phyloP scores from a whole-genome alignment of 163 green algal genomes.

The Chlamydomonas reinhardtii region DNA sequence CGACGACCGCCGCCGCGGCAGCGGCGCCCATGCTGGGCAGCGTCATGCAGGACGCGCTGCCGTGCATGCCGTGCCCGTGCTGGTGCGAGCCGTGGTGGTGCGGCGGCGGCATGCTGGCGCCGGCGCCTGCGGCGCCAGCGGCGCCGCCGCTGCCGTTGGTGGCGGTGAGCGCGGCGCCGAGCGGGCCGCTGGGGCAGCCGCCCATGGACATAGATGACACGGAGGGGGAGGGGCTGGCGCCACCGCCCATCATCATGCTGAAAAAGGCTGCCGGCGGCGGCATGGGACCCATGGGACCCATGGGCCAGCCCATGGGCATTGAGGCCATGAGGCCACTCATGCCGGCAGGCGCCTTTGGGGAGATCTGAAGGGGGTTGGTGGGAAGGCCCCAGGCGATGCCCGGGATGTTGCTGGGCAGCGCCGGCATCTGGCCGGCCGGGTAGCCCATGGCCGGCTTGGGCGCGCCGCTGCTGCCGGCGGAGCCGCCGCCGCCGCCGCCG shows the following conservation, averaged over 20 bases:
- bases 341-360: constrained; percentile 14
- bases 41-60: constrained; percentile 41
- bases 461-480: constrained; percentile 13
- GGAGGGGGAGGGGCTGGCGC: background rate
- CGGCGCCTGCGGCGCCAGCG: background rate
- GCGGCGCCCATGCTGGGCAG: constrained; percentile 1
- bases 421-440: constrained; percentile 41
- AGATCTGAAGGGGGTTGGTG: constrained; percentile 56
- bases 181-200: too few relatives aligned
- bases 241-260: background rate
- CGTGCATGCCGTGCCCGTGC: background rate
- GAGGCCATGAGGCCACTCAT: background rate
- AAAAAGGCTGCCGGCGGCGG: background rate
- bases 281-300: constrained; percentile 20
- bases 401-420: constrained; percentile 8
- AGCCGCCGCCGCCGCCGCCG: background rate
- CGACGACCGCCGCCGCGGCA: background rate
- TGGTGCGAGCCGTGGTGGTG: too few relatives aligned
- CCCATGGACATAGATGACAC: too few relatives aligned
- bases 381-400: constrained; percentile 58
- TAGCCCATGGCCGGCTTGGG: constrained; percentile 41
- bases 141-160: too few relatives aligned
- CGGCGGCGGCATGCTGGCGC: background rate
- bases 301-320: background rate
- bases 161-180: too few relatives aligned